Conservation (phyloP, 352 stramenopile species). For the Phytophthora hybrid region DNA sequence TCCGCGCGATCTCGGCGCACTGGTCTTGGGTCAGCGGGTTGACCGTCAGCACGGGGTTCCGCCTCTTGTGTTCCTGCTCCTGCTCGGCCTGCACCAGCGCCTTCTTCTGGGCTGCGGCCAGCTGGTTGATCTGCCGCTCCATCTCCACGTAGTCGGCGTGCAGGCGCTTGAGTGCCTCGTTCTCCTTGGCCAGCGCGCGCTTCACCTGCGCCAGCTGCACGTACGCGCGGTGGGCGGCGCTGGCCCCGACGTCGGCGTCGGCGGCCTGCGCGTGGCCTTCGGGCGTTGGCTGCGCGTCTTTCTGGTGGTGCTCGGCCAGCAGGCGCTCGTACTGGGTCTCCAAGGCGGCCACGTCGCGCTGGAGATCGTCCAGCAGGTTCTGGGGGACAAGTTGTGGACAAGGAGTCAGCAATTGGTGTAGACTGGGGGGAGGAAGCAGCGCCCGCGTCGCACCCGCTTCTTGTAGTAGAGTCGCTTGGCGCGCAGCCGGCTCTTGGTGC, state of each 20-base stretch:
- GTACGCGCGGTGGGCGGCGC: slow-evolving; percentile 45
- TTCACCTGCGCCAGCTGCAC: slow-evolving; percentile 61
- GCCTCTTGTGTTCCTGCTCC: slow-evolving; percentile 54
- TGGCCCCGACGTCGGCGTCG: background rate
- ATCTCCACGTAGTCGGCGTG: slow-evolving; percentile 54
- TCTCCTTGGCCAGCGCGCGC: slow-evolving; percentile 61
- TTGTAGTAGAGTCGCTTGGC: slow-evolving; percentile 84
- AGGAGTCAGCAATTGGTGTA: slow-evolving; percentile 13
- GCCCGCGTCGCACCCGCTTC: slow-evolving; percentile 57
- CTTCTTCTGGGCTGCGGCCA: slow-evolving; percentile 54
- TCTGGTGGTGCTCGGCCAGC: slow-evolving; percentile 39
- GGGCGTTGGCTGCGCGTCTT: slow-evolving; percentile 40
- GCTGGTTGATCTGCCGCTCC: slow-evolving; percentile 56
- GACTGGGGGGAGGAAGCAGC: background rate
- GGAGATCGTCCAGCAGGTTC: slow-evolving; percentile 70
- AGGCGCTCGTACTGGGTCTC: slow-evolving; percentile 58
- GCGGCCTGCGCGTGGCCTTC: background rate
- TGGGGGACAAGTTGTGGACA: slow-evolving; percentile 19
- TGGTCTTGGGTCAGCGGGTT: slow-evolving; percentile 50
- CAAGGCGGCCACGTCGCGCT: slow-evolving; percentile 48
- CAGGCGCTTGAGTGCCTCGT: slow-evolving; percentile 58
- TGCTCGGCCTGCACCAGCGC: slow-evolving; percentile 34
- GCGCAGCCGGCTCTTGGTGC: slow-evolving; percentile 64
- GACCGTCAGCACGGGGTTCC: slow-evolving; percentile 53
- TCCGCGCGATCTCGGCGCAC: slow-evolving; percentile 55